These are phyloP conservation scores for Picea glauca DNA, from an alignment of 75 land plant species.

Conservation along the genomic window DNA sequence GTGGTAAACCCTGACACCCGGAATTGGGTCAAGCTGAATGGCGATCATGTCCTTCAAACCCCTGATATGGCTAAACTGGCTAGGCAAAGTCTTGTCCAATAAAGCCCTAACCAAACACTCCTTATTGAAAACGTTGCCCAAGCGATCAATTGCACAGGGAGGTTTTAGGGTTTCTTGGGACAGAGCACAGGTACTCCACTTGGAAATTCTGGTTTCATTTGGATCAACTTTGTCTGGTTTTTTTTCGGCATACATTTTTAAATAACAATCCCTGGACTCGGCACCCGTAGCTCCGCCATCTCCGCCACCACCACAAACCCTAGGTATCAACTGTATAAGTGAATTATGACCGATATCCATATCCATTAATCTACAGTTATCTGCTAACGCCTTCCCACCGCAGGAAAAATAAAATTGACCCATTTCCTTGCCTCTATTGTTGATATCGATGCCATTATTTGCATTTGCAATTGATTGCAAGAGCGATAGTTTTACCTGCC, in stretches of 20 bases:
- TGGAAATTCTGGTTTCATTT: constrained; percentile 75
- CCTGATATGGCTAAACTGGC: constrained; percentile 63
- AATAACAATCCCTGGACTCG: constrained; percentile 94
- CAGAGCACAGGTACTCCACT: constrained; percentile 75
- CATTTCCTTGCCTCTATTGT: constrained; percentile 1
- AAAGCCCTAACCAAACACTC: constrained; percentile 76
- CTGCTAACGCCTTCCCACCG: constrained; percentile 41
- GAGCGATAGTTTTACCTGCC: constrained; percentile 21
- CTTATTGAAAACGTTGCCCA: constrained; percentile 95
- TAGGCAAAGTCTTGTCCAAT: constrained; percentile 65
- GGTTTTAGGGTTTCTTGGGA: constrained; percentile 72
- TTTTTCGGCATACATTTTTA: constrained; percentile 89
- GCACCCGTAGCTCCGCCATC: constrained; percentile 99
- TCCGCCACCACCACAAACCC: constrained; percentile 84
- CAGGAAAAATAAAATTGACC: constrained; percentile 39
- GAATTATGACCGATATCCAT: constrained; percentile 15
- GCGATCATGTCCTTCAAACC: constrained; percentile 83
- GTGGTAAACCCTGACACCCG: too few species aligned
- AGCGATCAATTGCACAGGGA: constrained; percentile 72
- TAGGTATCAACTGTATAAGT: constrained; percentile 32
- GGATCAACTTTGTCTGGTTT: constrained; percentile 98
- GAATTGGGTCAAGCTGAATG: constrained; percentile 50
- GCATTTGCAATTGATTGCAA: background rate
- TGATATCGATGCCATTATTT: background rate
- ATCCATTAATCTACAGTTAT: constrained; percentile 14